phyloP scores from a whole-genome alignment of 2,329 filamentous ascomycete species.

The Paecilomyces fulvus region DNA sequence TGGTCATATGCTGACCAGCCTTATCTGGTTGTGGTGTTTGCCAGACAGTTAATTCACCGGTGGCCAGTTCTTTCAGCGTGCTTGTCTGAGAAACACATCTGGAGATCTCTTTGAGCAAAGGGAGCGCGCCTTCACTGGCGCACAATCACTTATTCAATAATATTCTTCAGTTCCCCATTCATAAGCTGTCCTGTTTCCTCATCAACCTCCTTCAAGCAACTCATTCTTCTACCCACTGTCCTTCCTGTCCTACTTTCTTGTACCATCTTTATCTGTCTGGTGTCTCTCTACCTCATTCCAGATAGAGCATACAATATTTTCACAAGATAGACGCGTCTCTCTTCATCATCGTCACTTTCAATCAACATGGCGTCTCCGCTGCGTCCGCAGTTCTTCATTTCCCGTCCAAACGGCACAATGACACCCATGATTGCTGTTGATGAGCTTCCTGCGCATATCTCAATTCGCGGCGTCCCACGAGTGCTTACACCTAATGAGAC shows the following conservation, averaged over 20 bases:
- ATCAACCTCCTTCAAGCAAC: neutral
- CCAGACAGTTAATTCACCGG: neutral
- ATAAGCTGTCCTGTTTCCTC: neutral
- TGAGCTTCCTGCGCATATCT: slow-evolving; percentile 32
- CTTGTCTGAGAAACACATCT: neutral
- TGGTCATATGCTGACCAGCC: neutral
- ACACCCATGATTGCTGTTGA: slow-evolving; percentile 39
- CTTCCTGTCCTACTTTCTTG: slow-evolving; percentile 1
- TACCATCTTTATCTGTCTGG: neutral
- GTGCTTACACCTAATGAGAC: slow-evolving; percentile 28
- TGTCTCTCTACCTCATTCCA: slow-evolving; percentile 1
- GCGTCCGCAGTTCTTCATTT: slow-evolving; percentile 34
- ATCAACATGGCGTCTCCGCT: slow-evolving; percentile 16
- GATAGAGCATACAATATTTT: slow-evolving; percentile 4
- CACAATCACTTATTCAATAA: neutral
- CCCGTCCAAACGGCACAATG: slow-evolving; percentile 32
- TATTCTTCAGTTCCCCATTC: neutral
- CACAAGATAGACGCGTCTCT: neutral
- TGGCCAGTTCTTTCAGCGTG: neutral
- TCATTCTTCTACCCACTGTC: neutral
- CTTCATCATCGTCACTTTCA: neutral
- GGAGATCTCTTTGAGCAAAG: neutral
- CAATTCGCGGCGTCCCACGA: slow-evolving; percentile 30
- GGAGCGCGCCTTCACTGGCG: neutral
- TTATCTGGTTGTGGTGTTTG: neutral